Evolutionary conservation across 495 filamentous ascomycete species (phyloP).

Genomic region (Penicillium alfredii): DNA sequence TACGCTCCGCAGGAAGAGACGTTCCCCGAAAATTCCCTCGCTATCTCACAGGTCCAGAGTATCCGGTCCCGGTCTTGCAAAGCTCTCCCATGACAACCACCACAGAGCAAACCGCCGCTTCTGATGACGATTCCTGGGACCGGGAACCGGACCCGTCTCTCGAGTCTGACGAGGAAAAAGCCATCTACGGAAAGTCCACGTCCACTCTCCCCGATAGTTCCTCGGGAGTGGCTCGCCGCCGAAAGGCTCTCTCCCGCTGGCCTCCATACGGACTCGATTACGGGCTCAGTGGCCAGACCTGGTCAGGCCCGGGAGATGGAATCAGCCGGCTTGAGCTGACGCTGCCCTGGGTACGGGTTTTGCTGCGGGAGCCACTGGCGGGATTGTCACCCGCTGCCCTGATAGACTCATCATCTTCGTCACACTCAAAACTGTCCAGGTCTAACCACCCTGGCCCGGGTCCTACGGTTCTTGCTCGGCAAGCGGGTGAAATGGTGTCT

Average conservation of each 20-base stretch:
- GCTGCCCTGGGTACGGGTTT: constrained; percentile 31
- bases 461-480: constrained; percentile 23
- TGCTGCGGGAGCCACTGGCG: constrained; percentile 9
- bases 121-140: constrained; percentile 1
- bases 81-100: constrained; percentile 1
- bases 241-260: constrained; percentile 36
- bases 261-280: constrained; percentile 38
- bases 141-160: constrained; percentile 4
- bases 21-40: constrained; percentile 29
- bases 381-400: too few relatives aligned
- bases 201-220: constrained; percentile 4
- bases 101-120: not conserved
- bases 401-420: not conserved
- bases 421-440: not conserved
- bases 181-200: not conserved
- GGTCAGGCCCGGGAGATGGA: constrained; percentile 11
- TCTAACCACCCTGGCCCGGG: not conserved
- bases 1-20: constrained; percentile 43
- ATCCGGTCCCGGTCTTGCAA: constrained; percentile 29
- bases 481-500: constrained; percentile 37
- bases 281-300: constrained; percentile 16
- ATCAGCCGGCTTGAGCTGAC: constrained; percentile 24
- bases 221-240: too few relatives aligned
- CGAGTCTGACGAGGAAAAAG: constrained; percentile 2
- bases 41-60: constrained; percentile 32